Percentiles rank a stretch among this genome's conserved stretches.
phyloP scores from a whole-genome alignment of 345 rosid genomes.

The Cardamine chenopodiifolia region DNA sequence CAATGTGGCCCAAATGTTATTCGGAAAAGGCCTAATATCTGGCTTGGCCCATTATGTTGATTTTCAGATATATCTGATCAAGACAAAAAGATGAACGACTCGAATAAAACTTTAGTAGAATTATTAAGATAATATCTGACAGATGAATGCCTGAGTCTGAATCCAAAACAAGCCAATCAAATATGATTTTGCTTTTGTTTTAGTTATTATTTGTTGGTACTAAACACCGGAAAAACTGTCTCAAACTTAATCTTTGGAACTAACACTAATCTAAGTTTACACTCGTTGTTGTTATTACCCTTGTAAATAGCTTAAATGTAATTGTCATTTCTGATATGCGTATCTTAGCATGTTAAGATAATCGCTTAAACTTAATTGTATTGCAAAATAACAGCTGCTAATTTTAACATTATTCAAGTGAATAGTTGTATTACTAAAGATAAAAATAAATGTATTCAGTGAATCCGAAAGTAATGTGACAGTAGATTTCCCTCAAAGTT shows the following conservation, averaged over 20 bases:
- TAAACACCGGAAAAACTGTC: not conserved
- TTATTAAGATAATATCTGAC: no score
- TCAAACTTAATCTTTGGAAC: not conserved
- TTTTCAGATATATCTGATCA: not conserved
- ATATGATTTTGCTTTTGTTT: not conserved
- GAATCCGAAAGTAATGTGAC: slow-evolving; percentile 1
- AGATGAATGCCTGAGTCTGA: not conserved
- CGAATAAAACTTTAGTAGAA: no score
- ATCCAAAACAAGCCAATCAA: not conserved
- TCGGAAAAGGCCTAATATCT: not conserved
- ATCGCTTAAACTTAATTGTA: not conserved
- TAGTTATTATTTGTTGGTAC: not conserved
- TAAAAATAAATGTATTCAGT: slow-evolving; percentile 6
- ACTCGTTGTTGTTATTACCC: not conserved
- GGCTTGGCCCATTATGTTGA: slow-evolving; percentile 1
- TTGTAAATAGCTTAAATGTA: not conserved
- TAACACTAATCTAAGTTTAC: not conserved
- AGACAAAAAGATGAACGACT: no score
- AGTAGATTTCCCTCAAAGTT: slow-evolving; percentile 3
- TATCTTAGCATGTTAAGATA: not conserved
- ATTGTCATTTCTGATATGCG: not conserved
- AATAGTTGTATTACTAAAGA: slow-evolving; percentile 10
- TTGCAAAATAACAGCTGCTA: slow-evolving; percentile 14
- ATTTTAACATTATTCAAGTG: not conserved
- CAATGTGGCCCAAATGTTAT: not conserved